Percentiles rank a stretch among this genome's conserved stretches.
Conservation (phyloP, 441 rosid species). For the Capsella rubella region DNA sequence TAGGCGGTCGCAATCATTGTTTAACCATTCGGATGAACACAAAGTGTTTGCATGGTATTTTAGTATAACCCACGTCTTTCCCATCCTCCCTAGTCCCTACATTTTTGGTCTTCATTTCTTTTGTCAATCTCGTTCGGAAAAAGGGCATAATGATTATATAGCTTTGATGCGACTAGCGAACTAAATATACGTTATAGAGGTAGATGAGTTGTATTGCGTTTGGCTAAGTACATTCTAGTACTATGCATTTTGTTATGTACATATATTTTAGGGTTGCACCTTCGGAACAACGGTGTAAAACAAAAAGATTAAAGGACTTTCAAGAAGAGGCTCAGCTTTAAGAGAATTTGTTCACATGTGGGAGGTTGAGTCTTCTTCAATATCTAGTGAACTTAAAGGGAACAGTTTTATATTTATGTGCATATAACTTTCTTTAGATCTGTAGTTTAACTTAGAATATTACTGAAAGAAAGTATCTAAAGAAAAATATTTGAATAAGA, state of each 20-base stretch:
- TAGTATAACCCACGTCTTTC: too few species aligned
- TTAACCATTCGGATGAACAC: neutral
- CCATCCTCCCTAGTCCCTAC: too few species aligned
- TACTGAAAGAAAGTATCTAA: neutral
- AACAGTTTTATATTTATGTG: too few species aligned
- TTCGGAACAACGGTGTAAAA: neutral
- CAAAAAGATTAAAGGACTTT: neutral
- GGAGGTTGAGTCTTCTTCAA: too few species aligned
- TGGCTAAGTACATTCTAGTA: too few species aligned
- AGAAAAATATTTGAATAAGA: neutral
- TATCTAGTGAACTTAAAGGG: neutral
- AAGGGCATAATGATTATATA: neutral
- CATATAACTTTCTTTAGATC: slow-evolving; percentile 5
- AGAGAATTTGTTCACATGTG: too few species aligned
- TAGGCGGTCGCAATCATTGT: too few species aligned
- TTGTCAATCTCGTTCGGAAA: neutral
- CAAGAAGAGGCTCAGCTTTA: neutral
- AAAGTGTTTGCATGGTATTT: too few species aligned
- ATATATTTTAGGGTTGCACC: neutral
- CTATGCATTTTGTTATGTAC: neutral
- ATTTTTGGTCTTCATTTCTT: too few species aligned
- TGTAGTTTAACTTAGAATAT: neutral
- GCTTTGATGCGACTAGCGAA: neutral
- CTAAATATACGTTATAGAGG: neutral
- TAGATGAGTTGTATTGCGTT: neutral